Evolutionary conservation across 768 basidiomycete genomes (phyloP).

Genomic region (Aureoboletus auriporus): DNA sequence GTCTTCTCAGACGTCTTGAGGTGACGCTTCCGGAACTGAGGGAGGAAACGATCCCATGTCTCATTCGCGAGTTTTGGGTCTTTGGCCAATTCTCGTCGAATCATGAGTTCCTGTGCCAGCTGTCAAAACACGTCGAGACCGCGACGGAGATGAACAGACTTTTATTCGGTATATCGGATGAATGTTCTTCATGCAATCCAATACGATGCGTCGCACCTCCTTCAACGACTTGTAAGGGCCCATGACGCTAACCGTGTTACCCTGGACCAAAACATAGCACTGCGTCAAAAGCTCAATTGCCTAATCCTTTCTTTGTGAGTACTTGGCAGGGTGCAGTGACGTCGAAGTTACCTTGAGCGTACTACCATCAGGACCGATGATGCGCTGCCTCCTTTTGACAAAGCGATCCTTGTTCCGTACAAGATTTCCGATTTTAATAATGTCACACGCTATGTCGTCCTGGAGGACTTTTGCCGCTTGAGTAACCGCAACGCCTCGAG

Average conservation of each 20-base stretch:
- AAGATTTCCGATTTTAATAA: conserved; percentile 95
- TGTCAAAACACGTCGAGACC: background rate
- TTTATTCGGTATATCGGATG: conserved; percentile 99
- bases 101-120: conserved; percentile 84
- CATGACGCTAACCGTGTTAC: conserved; percentile 97
- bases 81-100: conserved; percentile 94
- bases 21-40: conserved; percentile 90
- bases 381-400: conserved; percentile 92
- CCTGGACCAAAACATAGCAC: conserved; percentile 97
- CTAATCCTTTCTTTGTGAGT: conserved; percentile 38
- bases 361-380: conserved; percentile 96
- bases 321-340: background rate
- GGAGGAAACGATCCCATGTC: conserved; percentile 96
- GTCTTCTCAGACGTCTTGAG: conserved; percentile 95
- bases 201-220: conserved; percentile 92
- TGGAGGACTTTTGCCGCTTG: conserved; percentile 90
- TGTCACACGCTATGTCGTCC: conserved; percentile 89
- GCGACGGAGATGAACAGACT: conserved; percentile 35
- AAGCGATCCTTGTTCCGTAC: conserved; percentile 96
- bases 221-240: conserved; percentile 93
- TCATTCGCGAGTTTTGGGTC: conserved; percentile 93
- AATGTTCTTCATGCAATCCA: conserved; percentile 99
- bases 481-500: conserved; percentile 81
- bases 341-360: conserved; percentile 75
- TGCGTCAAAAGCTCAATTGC: conserved; percentile 95